Evolutionary conservation across 2,329 filamentous ascomycete species (phyloP), one percentile per base, ranked within the genome.

Genomic region (Lachnellula cervina): DNA sequence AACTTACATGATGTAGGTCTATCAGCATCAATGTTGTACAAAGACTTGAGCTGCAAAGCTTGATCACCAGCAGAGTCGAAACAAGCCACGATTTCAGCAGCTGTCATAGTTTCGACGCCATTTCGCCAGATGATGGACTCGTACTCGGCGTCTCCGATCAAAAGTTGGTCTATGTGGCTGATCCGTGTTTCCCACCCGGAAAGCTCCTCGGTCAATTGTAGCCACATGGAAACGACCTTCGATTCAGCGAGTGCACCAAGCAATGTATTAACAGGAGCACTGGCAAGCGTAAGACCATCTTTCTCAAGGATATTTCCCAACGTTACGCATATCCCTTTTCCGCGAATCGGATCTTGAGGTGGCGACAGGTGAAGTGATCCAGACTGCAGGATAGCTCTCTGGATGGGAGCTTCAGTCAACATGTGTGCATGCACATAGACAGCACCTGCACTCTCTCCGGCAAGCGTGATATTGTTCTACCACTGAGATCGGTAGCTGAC

Each of bases 401-500:
- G 68, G 0, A 73, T 61, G 1, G 63, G 66, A 2, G 65, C 67
- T 3, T 69, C 69, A 1, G 66, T 65, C 19, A 71, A 66, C 14
- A 73, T 40, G 62, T 74, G 75, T 1, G 73, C 75, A 59, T 78
- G 76, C 4, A 66, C 69, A 23, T 76, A 77, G 1, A 77, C 68
- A 2, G 72, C 76, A 0, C 76, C 76, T 0, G 76, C 76, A 45
- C 75, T 78, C 57, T 78, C 75, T 4, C 76, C 76, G 0, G 70
- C 70, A 2, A 78, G 52, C 0, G 75, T 77, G 6, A 78, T 70
- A 21, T 70, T 70, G 2, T 66, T 21, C 72, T 76, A 8, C 13
- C 25, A 17, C 16, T 28, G 38, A 5, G 14, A 32, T 32, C 8
- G 11, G 28, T 32, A 32, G 28, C 28, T 2, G 28, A 32, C 28